These are phyloP conservation scores for Cicer bijugum DNA, from an alignment of 306 rosid genomes.

Conservation along the genomic window DNA sequence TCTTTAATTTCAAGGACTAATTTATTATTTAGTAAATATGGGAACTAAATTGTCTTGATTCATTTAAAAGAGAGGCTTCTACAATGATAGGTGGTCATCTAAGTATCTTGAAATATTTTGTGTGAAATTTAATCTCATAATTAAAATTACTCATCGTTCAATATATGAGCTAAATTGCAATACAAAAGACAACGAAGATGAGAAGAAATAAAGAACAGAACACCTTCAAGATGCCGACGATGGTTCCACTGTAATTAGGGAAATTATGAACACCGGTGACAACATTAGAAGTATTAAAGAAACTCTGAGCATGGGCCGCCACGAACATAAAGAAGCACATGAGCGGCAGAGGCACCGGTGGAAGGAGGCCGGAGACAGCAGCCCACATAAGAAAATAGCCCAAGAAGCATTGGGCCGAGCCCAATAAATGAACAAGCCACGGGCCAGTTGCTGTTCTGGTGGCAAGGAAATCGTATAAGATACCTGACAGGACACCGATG, in stretches of 20 bases:
- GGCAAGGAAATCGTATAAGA: constrained; percentile 54
- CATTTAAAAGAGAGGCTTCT: too few relatives aligned
- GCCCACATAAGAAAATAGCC: constrained; percentile 87
- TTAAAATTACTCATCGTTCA: too few relatives aligned
- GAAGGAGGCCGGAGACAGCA: constrained; percentile 62
- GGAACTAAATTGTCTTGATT: not conserved
- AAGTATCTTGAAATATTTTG: too few relatives aligned
- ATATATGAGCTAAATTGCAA: too few relatives aligned
- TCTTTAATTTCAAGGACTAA: not conserved
- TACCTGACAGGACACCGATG: constrained; percentile 69
- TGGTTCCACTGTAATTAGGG: constrained; percentile 64
- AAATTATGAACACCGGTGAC: constrained; percentile 74
- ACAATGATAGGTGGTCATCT: too few relatives aligned
- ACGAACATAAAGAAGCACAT: constrained; percentile 66
- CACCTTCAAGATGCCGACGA: constrained; percentile 89
- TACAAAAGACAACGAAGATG: not conserved
- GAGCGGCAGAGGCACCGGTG: constrained; percentile 58
- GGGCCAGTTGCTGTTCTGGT: constrained; percentile 53
- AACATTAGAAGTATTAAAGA: constrained; percentile 74
- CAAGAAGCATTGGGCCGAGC: constrained; percentile 67
- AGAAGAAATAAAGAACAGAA: not conserved
- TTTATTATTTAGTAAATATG: not conserved
- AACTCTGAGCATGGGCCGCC: constrained; percentile 71
- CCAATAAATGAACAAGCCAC: constrained; percentile 62
- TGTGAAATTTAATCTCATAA: too few relatives aligned